These are phyloP conservation scores for Apiotrichum veenhuisii DNA, from an alignment of 1,284 basidiomycete species.

Conservation along the genomic window DNA sequence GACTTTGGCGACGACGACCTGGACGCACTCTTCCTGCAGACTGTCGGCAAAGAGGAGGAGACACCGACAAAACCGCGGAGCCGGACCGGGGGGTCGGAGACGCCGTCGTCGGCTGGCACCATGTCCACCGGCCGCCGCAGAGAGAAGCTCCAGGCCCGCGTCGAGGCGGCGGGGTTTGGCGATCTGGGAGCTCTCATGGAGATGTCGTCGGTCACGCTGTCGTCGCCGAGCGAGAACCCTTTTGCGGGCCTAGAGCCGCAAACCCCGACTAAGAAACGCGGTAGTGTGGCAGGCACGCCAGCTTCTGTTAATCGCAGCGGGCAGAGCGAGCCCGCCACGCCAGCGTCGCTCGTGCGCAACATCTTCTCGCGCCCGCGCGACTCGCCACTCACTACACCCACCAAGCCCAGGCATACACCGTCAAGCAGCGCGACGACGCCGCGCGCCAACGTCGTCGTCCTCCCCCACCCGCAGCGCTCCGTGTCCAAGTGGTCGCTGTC, in stretches of 20 bases:
- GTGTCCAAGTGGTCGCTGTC: constrained; percentile 21
- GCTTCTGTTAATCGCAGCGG: neutral
- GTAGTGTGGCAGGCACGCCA: neutral
- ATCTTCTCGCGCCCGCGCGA: constrained; percentile 29
- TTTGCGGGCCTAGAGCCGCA: constrained; percentile 24
- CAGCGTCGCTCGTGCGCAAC: constrained; percentile 38
- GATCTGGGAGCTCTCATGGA: constrained; percentile 45
- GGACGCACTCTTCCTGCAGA: constrained; percentile 35
- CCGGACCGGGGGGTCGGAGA: neutral
- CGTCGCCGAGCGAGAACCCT: constrained; percentile 26
- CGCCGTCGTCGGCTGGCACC: neutral
- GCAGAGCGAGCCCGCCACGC: constrained; percentile 18
- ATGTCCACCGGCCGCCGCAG: constrained; percentile 17
- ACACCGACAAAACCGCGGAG: neutral
- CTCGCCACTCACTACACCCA: neutral
- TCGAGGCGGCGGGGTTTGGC: constrained; percentile 40
- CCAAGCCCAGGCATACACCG: no score
- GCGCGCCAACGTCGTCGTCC: constrained; percentile 20
- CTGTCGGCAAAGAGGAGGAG: constrained; percentile 18
- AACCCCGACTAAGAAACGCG: constrained; percentile 32
- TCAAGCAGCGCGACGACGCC: no score
- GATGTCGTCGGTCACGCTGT: constrained; percentile 26
- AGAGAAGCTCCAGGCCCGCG: constrained; percentile 16
- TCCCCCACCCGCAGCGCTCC: constrained; percentile 25
- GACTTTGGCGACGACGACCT: constrained; percentile 38